phyloP scores from a whole-genome alignment of 176 grass and related monocot species.

The Juncus inflexus region DNA sequence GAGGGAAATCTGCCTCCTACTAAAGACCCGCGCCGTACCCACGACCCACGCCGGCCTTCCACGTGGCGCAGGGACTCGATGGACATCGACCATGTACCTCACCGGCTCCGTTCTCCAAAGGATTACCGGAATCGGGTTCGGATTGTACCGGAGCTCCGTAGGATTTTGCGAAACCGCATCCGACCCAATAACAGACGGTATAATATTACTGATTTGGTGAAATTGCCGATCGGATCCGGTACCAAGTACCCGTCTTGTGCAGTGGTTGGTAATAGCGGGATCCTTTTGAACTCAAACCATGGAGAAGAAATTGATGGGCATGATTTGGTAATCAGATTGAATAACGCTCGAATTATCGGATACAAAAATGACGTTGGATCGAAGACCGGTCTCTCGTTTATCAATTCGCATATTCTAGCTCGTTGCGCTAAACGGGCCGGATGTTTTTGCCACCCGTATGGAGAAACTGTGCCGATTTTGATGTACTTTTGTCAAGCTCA shows the following conservation, averaged over 20 bases:
- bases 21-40: slow-evolving; percentile 6
- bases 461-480: slow-evolving; percentile 60
- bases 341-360: slow-evolving; percentile 16
- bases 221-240: slow-evolving; percentile 14
- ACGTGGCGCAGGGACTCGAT: not conserved
- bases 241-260: slow-evolving; percentile 23
- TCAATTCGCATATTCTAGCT: slow-evolving; percentile 23
- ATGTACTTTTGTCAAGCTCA: slow-evolving; percentile 94
- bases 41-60: not conserved
- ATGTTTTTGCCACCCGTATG: slow-evolving; percentile 97
- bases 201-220: slow-evolving; percentile 17
- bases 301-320: slow-evolving; percentile 26
- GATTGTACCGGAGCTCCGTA: slow-evolving; percentile 14
- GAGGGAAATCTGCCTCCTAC: slow-evolving; percentile 19
- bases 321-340: slow-evolving; percentile 24
- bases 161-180: slow-evolving; percentile 3
- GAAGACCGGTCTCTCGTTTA: slow-evolving; percentile 28
- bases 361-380: slow-evolving; percentile 14
- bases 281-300: slow-evolving; percentile 22
- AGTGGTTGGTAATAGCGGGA: slow-evolving; percentile 29
- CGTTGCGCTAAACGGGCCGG: slow-evolving; percentile 45
- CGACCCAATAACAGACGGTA: slow-evolving; percentile 14
- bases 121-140: slow-evolving; percentile 22
- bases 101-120: slow-evolving; percentile 19
- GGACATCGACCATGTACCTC: slow-evolving; percentile 26